Evolutionary conservation across 2,329 filamentous ascomycete genomes (phyloP).

Genomic region (Fusarium heterosporum): DNA sequence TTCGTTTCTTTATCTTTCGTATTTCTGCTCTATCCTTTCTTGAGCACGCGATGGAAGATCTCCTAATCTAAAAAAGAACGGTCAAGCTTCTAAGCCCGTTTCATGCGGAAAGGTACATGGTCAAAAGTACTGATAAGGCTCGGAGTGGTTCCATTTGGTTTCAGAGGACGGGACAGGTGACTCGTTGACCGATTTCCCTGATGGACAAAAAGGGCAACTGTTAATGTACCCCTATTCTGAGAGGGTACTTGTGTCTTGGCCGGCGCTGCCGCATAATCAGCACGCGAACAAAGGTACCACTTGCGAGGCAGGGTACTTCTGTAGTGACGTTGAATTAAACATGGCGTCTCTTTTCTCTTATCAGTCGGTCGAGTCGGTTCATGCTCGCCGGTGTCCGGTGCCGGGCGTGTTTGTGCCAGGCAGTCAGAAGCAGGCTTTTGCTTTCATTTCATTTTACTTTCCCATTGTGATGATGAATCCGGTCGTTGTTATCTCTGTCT

Average conservation of each 20-base stretch:
- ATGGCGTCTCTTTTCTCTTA: slow-evolving; percentile 43
- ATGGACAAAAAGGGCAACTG: slow-evolving; percentile 35
- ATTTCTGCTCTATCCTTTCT: slow-evolving; percentile 7
- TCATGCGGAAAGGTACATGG: slow-evolving; percentile 31
- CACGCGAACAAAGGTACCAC: slow-evolving; percentile 23
- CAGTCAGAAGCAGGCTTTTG: slow-evolving; percentile 2
- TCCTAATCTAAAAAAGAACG: slow-evolving; percentile 32
- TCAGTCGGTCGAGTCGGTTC: slow-evolving; percentile 43
- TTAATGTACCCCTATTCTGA: slow-evolving; percentile 25
- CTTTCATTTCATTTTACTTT: slow-evolving; percentile 28
- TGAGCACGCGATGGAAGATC: slow-evolving; percentile 11
- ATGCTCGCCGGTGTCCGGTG: slow-evolving; percentile 16
- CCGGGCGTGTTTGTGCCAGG: slow-evolving; percentile 14
- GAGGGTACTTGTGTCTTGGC: slow-evolving; percentile 33
- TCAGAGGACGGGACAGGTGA: slow-evolving; percentile 34
- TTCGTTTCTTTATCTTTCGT: slow-evolving; percentile 29
- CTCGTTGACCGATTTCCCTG: slow-evolving; percentile 28
- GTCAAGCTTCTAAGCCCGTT: slow-evolving; percentile 32
- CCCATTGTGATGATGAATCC: slow-evolving; percentile 38
- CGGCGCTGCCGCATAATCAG: not conserved
- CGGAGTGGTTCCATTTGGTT: slow-evolving; percentile 38
- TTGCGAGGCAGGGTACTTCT: slow-evolving; percentile 25
- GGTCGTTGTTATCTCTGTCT: slow-evolving; percentile 39
- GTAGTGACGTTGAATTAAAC: slow-evolving; percentile 28
- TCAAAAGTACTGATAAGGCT: slow-evolving; percentile 45